These are phyloP conservation scores for Eucalyptus regnans DNA, from an alignment of 345 rosid species.

Conservation along the genomic window DNA sequence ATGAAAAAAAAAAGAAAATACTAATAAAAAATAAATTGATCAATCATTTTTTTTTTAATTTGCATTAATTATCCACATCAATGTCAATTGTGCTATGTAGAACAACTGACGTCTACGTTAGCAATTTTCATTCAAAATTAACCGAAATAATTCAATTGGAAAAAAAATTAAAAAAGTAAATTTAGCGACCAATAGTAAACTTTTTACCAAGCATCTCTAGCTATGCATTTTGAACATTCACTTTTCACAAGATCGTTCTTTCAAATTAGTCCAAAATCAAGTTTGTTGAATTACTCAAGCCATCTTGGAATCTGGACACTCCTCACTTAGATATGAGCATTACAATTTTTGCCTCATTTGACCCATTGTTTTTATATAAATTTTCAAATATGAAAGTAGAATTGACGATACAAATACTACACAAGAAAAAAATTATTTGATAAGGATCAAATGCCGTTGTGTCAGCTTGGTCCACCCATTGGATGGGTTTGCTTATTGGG, in stretches of 20 bases:
- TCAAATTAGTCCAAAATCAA: background rate
- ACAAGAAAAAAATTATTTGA: background rate
- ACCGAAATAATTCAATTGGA: rapidly evolving
- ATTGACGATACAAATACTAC: background rate
- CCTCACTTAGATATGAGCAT: background rate
- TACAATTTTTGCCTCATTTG: background rate
- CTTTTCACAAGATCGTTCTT: background rate
- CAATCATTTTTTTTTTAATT: background rate
- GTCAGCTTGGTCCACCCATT: background rate
- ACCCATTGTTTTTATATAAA: too few species aligned
- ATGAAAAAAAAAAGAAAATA: too few species aligned
- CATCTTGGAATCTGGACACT: background rate
- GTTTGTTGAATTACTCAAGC: background rate
- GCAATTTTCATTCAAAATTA: background rate
- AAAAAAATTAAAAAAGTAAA: background rate
- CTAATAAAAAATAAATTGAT: rapidly evolving
- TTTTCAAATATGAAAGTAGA: background rate
- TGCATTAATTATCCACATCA: background rate
- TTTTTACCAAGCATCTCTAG: background rate
- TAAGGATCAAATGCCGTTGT: background rate
- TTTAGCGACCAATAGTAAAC: background rate
- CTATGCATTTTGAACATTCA: background rate
- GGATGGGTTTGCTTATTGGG: background rate
- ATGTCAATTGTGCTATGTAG: rapidly evolving
- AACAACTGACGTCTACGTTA: rapidly evolving